These are phyloP conservation scores for Ceratocystis destructans DNA, from an alignment of 2,329 filamentous ascomycete species.

Conservation along the genomic window DNA sequence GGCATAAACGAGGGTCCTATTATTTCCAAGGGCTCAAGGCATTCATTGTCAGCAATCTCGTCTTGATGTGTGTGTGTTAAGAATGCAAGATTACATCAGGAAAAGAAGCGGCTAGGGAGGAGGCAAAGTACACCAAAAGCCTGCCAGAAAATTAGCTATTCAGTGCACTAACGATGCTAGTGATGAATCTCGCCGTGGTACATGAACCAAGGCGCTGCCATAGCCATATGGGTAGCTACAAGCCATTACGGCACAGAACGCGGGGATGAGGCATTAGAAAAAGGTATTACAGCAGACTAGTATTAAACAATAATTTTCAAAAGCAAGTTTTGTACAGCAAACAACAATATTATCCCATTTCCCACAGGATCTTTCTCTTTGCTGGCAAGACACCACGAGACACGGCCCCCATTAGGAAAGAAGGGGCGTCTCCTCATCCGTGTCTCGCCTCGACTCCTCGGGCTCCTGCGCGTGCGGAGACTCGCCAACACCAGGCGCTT, in stretches of 20 bases:
- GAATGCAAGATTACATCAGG: neutral
- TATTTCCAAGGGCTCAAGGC: neutral
- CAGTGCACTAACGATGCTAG: too few species aligned
- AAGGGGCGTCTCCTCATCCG: conserved; percentile 28
- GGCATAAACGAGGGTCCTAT: neutral
- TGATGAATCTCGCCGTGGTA: too few species aligned
- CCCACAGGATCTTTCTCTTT: neutral
- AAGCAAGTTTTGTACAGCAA: neutral
- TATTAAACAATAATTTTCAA: neutral
- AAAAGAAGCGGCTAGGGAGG: neutral
- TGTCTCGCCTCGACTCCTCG: neutral
- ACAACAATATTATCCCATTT: neutral
- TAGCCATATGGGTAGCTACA: too few species aligned
- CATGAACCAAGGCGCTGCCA: too few species aligned
- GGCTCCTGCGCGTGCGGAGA: neutral
- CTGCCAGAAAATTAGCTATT: neutral
- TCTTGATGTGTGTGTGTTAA: too few species aligned
- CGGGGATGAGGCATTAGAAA: neutral
- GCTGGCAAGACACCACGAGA: neutral
- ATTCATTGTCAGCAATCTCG: neutral
- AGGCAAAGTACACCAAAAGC: neutral
- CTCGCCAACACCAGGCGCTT: neutral
- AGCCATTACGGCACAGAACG: too few species aligned
- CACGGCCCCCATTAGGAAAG: conserved; percentile 18
- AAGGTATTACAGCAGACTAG: neutral